Evolutionary conservation across 371 early-diverging fungal species (phyloP).

Genomic region (Mortierella sp.): DNA sequence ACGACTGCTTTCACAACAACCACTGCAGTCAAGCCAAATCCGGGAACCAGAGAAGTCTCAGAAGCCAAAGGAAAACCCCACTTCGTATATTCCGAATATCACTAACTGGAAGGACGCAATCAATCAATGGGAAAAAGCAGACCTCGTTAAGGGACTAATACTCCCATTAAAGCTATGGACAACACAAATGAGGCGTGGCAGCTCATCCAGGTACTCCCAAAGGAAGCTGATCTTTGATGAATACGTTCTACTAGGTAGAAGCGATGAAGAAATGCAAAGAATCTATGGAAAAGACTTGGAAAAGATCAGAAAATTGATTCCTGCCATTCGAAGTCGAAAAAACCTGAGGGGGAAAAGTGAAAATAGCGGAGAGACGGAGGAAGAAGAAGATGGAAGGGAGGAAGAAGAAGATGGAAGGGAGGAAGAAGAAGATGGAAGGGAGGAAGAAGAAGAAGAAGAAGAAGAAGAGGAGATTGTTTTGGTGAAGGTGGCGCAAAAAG

Average conservation of each 20-base stretch:
- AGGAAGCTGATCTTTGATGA: conserved; percentile 8
- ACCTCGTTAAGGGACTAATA: conserved; percentile 12
- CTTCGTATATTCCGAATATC: conserved; percentile 12
- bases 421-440: background rate
- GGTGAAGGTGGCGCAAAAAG: no score
- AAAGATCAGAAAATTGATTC: background rate
- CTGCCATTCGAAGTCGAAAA: background rate
- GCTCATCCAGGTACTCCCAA: conserved; percentile 14
- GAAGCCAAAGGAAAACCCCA: background rate
- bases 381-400: background rate
- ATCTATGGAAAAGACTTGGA: background rate
- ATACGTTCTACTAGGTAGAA: background rate
- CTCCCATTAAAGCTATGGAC: conserved; percentile 14
- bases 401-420: background rate
- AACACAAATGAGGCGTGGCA: conserved; percentile 1
- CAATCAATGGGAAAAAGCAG: conserved; percentile 17
- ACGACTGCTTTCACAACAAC: background rate
- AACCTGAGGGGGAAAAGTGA: background rate
- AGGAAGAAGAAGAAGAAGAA: background rate
- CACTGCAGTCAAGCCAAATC: background rate
- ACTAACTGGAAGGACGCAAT: conserved; percentile 13
- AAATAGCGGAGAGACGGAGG: no score
- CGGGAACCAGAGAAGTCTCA: background rate
- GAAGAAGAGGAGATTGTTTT: background rate
- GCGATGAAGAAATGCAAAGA: background rate